Evolutionary conservation across 768 basidiomycete genomes (phyloP).

Genomic region (Hydnum rufescens): DNA sequence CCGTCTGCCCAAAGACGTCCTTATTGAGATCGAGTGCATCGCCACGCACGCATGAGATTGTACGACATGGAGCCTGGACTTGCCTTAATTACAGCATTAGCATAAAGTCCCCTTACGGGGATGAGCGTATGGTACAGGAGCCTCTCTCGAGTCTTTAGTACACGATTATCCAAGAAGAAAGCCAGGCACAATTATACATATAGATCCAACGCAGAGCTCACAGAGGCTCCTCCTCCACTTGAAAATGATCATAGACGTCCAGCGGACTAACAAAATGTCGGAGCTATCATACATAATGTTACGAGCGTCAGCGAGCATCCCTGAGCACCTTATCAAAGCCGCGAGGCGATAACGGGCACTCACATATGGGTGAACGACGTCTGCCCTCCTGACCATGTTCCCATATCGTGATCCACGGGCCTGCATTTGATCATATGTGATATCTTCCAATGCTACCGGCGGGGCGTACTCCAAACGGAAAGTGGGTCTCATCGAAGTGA

Average conservation of each 20-base stretch:
- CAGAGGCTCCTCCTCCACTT: not conserved
- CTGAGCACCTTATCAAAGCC: too few species aligned
- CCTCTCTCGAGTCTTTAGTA: too few species aligned
- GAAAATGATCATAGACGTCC: not conserved
- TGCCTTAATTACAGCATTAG: too few species aligned
- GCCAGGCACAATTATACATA: too few species aligned
- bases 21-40: slow-evolving; percentile 84
- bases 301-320: too few species aligned
- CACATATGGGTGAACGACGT: not conserved
- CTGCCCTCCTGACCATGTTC: not conserved
- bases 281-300: too few species aligned
- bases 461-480: not conserved
- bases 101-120: too few species aligned
- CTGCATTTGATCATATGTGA: not conserved
- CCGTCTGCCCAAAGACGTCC: slow-evolving; percentile 70
- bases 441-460: not conserved
- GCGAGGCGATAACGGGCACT: not conserved
- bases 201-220: too few species aligned
- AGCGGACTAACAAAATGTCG: not conserved
- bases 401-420: not conserved
- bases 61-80: too few species aligned
- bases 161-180: too few species aligned
- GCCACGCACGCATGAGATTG: slow-evolving; percentile 18
- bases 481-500: not conserved
- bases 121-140: too few species aligned